These are phyloP conservation scores for Xylaria palmicola DNA, from an alignment of 495 filamentous ascomycete species.

Conservation along the genomic window DNA sequence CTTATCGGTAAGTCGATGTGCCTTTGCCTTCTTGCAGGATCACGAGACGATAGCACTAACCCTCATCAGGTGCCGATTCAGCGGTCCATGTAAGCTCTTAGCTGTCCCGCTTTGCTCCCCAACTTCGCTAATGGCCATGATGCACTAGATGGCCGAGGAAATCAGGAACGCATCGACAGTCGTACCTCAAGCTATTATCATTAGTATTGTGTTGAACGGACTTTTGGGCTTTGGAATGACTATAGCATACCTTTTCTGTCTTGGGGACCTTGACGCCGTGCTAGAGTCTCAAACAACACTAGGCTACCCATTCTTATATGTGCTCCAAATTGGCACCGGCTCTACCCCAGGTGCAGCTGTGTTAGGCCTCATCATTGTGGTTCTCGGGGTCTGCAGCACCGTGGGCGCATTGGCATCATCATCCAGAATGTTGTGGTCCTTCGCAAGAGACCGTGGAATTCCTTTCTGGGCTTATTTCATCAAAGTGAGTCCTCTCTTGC, in stretches of 20 bases:
- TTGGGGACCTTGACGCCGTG: conserved; percentile 38
- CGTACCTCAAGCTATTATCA: conserved; percentile 48
- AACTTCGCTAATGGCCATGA: too few relatives aligned
- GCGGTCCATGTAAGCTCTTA: too few relatives aligned
- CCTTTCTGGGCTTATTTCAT: conserved; percentile 54
- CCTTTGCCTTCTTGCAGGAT: too few relatives aligned
- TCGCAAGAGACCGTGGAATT: conserved; percentile 59
- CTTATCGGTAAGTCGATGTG: too few relatives aligned
- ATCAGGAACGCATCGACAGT: conserved; percentile 38
- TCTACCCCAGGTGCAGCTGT: conserved; percentile 41
- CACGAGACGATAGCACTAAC: too few relatives aligned
- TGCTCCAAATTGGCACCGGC: conserved; percentile 48
- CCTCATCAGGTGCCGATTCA: conserved; percentile 27
- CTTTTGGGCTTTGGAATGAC: conserved; percentile 43
- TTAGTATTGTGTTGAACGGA: conserved; percentile 39
- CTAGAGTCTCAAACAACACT: conserved; percentile 34
- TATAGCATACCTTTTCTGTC: conserved; percentile 46
- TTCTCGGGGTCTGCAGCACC: conserved; percentile 43
- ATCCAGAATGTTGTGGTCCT: conserved; percentile 57
- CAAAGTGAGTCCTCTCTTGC: conserved; percentile 30
- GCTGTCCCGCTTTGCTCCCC: too few relatives aligned
- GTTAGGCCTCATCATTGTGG: conserved; percentile 47
- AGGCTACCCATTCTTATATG: conserved; percentile 54
- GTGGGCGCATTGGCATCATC: conserved; percentile 52
- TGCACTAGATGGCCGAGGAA: conserved; percentile 52